Evolutionary conservation across 1,284 basidiomycete species (phyloP).

Genomic region (Caloboletus inedulis): DNA sequence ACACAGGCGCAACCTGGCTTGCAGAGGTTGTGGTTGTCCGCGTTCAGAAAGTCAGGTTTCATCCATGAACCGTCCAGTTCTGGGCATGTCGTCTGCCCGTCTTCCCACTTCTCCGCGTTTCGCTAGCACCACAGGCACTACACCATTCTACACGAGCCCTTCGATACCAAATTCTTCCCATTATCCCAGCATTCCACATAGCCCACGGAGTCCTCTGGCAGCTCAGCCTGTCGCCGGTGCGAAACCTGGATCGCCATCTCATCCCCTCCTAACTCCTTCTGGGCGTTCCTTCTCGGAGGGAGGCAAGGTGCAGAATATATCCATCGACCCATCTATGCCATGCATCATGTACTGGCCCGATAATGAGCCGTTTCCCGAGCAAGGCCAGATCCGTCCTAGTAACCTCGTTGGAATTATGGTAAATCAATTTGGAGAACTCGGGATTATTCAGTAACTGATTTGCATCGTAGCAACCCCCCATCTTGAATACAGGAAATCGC

Average conservation of each 20-base stretch:
- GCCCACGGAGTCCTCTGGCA: constrained; percentile 14
- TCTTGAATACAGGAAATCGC: constrained; percentile 84
- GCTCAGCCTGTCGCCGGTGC: constrained; percentile 17
- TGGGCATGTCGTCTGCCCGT: constrained; percentile 32
- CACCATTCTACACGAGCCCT: constrained; percentile 13
- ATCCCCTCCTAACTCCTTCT: constrained; percentile 74
- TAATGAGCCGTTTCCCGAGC: constrained; percentile 75
- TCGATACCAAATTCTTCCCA: constrained; percentile 26
- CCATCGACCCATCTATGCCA: constrained; percentile 61
- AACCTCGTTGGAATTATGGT: constrained; percentile 52
- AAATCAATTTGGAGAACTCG: constrained; percentile 24
- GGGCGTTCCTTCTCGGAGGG: constrained; percentile 69
- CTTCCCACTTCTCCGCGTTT: constrained; percentile 44
- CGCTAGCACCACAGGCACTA: constrained; percentile 20
- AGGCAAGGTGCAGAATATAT: constrained; percentile 74
- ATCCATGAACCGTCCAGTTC: constrained; percentile 29
- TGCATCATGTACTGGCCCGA: constrained; percentile 86
- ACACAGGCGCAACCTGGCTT: constrained; percentile 66
- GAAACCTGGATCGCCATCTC: constrained; percentile 39
- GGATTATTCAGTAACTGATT: not conserved
- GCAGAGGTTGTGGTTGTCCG: constrained; percentile 69
- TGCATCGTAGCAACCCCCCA: constrained; percentile 63
- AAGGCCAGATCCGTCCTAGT: constrained; percentile 69
- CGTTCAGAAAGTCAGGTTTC: constrained; percentile 41
- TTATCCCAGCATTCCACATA: constrained; percentile 18